Conservation (phyloP, 345 rosid genomes). For the Pseudoturritis turrita region DNA sequence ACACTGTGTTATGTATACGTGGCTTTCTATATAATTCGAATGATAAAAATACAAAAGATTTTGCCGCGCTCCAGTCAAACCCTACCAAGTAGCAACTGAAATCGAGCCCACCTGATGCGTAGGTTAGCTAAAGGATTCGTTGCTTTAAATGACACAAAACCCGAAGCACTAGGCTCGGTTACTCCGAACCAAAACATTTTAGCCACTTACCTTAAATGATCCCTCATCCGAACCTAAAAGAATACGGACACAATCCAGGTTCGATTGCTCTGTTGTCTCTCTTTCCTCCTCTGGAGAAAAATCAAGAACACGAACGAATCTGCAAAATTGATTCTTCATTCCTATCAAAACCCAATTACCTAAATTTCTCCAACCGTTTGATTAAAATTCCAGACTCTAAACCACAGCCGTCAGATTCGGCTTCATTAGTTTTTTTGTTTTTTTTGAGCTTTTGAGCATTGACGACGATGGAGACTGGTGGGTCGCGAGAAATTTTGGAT, state of each 20-base stretch:
- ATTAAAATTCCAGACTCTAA: background rate
- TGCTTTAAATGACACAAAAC: background rate
- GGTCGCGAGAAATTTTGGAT: slow-evolving; percentile 22
- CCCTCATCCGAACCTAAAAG: slow-evolving; percentile 13
- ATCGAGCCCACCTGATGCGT: background rate
- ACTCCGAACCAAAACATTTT: background rate
- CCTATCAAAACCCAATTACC: background rate
- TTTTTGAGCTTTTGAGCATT: background rate
- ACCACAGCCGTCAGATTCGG: background rate
- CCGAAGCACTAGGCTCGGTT: slow-evolving; percentile 12
- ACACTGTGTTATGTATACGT: background rate
- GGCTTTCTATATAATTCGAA: slow-evolving; percentile 1
- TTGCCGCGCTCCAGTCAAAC: slow-evolving; percentile 30
- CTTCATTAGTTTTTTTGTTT: background rate
- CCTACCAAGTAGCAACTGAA: slow-evolving; percentile 1
- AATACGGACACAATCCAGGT: background rate
- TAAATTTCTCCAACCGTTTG: background rate
- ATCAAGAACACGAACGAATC: slow-evolving; percentile 17
- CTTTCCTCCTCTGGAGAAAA: slow-evolving; percentile 5
- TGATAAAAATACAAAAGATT: background rate
- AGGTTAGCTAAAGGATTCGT: background rate
- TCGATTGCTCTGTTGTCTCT: slow-evolving; percentile 1
- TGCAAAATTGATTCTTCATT: slow-evolving; percentile 15
- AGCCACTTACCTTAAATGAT: background rate
- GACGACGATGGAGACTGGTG: slow-evolving; percentile 15